Evolutionary conservation across 2,329 filamentous ascomycete species (phyloP).

Genomic region (Chrysoporthe cubensis): DNA sequence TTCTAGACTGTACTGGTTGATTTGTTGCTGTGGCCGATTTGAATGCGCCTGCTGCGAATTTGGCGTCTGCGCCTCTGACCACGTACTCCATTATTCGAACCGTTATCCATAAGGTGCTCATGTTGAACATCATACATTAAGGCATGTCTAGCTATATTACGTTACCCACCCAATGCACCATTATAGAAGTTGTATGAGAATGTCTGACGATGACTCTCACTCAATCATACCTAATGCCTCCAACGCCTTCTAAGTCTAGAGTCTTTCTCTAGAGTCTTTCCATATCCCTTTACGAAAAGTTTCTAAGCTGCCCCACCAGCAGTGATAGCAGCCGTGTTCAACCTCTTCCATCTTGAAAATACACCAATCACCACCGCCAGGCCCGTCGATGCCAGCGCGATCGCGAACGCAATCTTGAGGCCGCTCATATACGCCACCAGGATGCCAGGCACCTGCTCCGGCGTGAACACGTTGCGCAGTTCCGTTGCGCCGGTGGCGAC

Average conservation of each 20-base stretch:
- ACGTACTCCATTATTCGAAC: too few relatives aligned
- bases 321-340: constrained; percentile 23
- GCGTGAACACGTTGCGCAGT: constrained; percentile 51
- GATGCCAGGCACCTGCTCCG: constrained; percentile 51
- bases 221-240: not conserved
- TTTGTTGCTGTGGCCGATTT: too few relatives aligned
- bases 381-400: constrained; percentile 12
- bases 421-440: constrained; percentile 56
- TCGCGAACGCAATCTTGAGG: constrained; percentile 21
- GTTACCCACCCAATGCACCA: not conserved
- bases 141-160: too few relatives aligned
- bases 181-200: not conserved
- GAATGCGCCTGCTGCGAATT: too few relatives aligned
- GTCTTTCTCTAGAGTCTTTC: not conserved
- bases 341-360: constrained; percentile 23
- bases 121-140: too few relatives aligned
- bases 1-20: not conserved
- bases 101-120: too few relatives aligned
- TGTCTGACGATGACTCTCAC: not conserved
- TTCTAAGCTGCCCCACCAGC: constrained; percentile 12
- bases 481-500: constrained; percentile 50
- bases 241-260: not conserved
- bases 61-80: too few relatives aligned
- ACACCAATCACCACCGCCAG: constrained; percentile 13
- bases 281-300: not conserved